These are phyloP conservation scores for Lactifluus volemus DNA, from an alignment of 768 basidiomycete species.

Conservation along the genomic window DNA sequence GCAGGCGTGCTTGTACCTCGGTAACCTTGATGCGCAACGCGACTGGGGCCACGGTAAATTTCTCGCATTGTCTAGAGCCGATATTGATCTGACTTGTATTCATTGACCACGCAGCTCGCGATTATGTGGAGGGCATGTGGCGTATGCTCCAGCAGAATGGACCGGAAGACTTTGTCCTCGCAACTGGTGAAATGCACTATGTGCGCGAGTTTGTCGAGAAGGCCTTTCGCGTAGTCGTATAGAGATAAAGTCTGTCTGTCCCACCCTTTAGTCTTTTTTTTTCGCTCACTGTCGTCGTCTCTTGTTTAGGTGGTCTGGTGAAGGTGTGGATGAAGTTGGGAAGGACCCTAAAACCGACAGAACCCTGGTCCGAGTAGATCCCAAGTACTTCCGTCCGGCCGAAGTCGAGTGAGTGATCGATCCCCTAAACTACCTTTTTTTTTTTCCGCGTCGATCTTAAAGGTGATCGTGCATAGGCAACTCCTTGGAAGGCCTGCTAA, in stretches of 20 bases:
- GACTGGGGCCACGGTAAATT: constrained; percentile 92
- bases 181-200: constrained; percentile 92
- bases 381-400: constrained; percentile 87
- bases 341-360: constrained; percentile 59
- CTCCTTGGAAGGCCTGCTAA: constrained; percentile 84
- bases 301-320: constrained; percentile 59
- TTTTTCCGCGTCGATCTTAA: neutral
- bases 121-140: constrained; percentile 99
- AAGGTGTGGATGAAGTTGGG: constrained; percentile 70
- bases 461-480: constrained; percentile 37
- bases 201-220: constrained; percentile 92
- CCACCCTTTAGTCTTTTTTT: neutral
- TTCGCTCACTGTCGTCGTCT: constrained; percentile 7
- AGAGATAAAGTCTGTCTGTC: constrained; percentile 45
- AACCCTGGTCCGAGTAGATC: constrained; percentile 76
- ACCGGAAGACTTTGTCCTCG: constrained; percentile 88
- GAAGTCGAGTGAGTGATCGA: constrained; percentile 72
- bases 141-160: constrained; percentile 81
- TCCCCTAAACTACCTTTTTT: neutral
- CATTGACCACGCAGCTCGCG: constrained; percentile 42
- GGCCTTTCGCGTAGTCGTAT: constrained; percentile 62
- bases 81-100: neutral
- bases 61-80: constrained; percentile 10
- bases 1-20: constrained; percentile 85
- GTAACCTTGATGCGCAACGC: constrained; percentile 89